Conservation (phyloP, 495 filamentous ascomycete genomes). For the Cudoniella acicularis region DNA sequence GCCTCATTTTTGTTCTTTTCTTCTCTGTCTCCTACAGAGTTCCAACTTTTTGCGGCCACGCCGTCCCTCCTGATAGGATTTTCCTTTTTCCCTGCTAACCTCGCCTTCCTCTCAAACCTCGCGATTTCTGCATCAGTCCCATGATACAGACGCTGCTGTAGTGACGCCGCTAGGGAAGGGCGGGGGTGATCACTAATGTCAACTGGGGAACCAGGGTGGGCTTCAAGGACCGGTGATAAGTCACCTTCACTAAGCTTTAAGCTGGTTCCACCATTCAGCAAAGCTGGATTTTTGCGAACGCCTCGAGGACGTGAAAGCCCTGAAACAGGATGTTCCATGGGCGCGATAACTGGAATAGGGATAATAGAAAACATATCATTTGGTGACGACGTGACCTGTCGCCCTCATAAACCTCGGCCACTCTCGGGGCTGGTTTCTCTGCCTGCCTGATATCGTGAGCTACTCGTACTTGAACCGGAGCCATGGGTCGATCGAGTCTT, state of each 20-base stretch:
- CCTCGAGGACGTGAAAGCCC: slow-evolving; percentile 16
- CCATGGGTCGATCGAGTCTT: slow-evolving; percentile 34
- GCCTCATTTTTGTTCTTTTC: slow-evolving; percentile 26
- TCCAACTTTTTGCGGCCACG: slow-evolving; percentile 50
- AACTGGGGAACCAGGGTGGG: slow-evolving; percentile 26
- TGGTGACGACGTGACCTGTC: slow-evolving; percentile 48
- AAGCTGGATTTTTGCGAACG: slow-evolving; percentile 11
- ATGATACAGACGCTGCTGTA: slow-evolving; percentile 19
- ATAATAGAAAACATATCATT: slow-evolving; percentile 25
- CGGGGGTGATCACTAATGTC: slow-evolving; percentile 17
- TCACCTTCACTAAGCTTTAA: slow-evolving; percentile 26
- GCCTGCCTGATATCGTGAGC: slow-evolving; percentile 22
- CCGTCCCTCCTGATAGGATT: slow-evolving; percentile 38
- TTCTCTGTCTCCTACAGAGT: slow-evolving; percentile 17
- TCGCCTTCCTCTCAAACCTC: slow-evolving; percentile 26
- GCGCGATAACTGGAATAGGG: slow-evolving; percentile 22
- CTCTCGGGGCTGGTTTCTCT: slow-evolving; percentile 29
- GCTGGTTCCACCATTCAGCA: slow-evolving; percentile 24
- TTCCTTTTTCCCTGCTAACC: slow-evolving; percentile 25
- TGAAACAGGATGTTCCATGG: slow-evolving; percentile 16
- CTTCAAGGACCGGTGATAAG: slow-evolving; percentile 24
- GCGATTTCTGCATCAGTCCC: slow-evolving; percentile 34
- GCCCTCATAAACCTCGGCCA: slow-evolving; percentile 45
- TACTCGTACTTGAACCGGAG: slow-evolving; percentile 24
- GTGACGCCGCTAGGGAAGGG: slow-evolving; percentile 18